These are phyloP conservation scores for Penicillium sp. DNA, from an alignment of 2,329 filamentous ascomycete species.

Conservation along the genomic window DNA sequence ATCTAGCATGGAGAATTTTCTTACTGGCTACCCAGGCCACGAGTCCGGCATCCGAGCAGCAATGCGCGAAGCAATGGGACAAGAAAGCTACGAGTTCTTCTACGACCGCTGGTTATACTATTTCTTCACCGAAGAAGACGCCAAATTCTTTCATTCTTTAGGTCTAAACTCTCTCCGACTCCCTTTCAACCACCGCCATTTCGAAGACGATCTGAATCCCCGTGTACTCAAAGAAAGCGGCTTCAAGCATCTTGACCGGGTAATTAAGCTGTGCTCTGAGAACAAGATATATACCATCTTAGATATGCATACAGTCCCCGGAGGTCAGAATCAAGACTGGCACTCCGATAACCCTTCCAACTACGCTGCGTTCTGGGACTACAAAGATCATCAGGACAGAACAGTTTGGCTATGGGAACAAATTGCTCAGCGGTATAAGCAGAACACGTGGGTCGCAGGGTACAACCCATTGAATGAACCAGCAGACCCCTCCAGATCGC, in stretches of 20 bases:
- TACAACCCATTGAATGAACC: slow-evolving; percentile 53
- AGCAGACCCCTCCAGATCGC: slow-evolving; percentile 41
- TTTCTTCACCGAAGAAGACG: slow-evolving; percentile 57
- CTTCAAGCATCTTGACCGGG: no score
- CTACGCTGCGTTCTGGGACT: no score
- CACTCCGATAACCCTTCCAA: no score
- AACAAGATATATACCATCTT: no score
- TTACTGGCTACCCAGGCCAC: slow-evolving; percentile 58
- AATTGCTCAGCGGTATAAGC: no score
- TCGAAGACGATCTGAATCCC: slow-evolving; percentile 39
- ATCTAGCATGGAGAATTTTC: slow-evolving; percentile 58
- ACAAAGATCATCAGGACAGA: no score
- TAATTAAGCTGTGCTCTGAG: no score
- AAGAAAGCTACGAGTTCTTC: slow-evolving; percentile 56
- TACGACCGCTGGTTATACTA: slow-evolving; percentile 55
- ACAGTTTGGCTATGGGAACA: no score
- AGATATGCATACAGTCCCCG: no score
- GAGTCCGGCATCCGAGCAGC: slow-evolving; percentile 54
- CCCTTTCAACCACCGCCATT: slow-evolving; percentile 58
- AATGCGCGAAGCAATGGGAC: slow-evolving; percentile 51
- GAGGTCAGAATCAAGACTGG: no score
- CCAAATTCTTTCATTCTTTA: slow-evolving; percentile 53
- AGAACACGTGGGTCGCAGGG: slow-evolving; percentile 34
- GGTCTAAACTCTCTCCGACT: slow-evolving; percentile 57
- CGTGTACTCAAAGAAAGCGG: no score